Conservation (phyloP, 768 basidiomycete genomes). For the Collybiopsis confluens region DNA sequence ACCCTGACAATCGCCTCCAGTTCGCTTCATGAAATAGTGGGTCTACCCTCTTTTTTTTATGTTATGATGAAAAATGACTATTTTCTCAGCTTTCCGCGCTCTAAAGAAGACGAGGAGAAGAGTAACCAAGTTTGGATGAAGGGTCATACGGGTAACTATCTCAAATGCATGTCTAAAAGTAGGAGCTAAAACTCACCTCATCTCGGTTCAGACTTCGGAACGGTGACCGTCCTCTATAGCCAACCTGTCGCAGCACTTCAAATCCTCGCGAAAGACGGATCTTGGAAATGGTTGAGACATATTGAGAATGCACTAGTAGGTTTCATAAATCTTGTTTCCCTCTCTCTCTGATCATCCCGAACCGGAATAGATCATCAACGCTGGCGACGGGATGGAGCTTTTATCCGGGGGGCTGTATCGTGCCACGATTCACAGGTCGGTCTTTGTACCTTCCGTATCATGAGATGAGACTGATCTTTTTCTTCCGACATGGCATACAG, state of each 20-base stretch:
- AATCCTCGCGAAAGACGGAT: slow-evolving; percentile 34
- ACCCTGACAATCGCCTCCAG: slow-evolving; percentile 17
- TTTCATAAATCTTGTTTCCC: not conserved
- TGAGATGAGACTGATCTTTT: not conserved
- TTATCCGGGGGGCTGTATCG: slow-evolving; percentile 6
- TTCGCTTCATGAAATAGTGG: slow-evolving; percentile 43
- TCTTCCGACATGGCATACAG: not conserved
- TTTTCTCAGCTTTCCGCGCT: slow-evolving; percentile 27
- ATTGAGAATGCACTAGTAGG: slow-evolving; percentile 40
- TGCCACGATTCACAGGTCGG: slow-evolving; percentile 5
- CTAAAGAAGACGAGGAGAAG: slow-evolving; percentile 36
- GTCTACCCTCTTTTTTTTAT: no score
- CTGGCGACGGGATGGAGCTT: slow-evolving; percentile 38
- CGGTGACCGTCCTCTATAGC: slow-evolving; percentile 42
- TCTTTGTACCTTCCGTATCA: no score
- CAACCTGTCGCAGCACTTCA: slow-evolving; percentile 46
- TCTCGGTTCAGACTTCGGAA: slow-evolving; percentile 33
- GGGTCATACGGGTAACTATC: slow-evolving; percentile 38
- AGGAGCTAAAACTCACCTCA: not conserved
- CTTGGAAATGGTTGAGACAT: slow-evolving; percentile 44
- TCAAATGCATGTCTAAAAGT: not conserved
- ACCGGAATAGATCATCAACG: slow-evolving; percentile 38
- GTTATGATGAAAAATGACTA: no score
- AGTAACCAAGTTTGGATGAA: slow-evolving; percentile 47
- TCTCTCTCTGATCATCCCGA: no score